A percentile compares a stretch with the other conserved stretches of the same genome.
Conservation (phyloP, 179 eudicot genomes). For the Patellifolia procumbens region DNA sequence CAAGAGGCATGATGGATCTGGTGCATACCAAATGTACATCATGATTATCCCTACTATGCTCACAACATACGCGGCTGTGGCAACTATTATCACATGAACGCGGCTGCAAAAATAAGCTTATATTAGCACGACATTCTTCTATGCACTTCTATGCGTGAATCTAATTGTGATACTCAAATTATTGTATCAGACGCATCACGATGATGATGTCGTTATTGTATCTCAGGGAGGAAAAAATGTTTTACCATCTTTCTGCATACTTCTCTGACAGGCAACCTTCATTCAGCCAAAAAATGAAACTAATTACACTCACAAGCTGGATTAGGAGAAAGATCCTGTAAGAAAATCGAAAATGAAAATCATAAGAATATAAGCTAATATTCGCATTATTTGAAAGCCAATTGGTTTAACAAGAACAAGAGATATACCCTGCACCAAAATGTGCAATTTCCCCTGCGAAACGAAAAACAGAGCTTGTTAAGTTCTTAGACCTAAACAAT, state of each 20-base stretch:
- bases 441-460: constrained; percentile 76
- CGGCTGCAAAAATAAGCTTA: constrained; percentile 45
- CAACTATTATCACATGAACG: constrained; percentile 50
- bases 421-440: constrained; percentile 84
- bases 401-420: not conserved
- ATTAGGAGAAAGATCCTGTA: constrained; percentile 76
- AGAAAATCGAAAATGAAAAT: not conserved
- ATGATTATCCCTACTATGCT: constrained; percentile 66
- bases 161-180: too few relatives aligned
- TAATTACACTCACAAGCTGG: constrained; percentile 81
- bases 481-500: not conserved
- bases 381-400: not conserved
- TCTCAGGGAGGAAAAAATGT: not conserved
- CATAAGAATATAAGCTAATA: constrained; percentile 9
- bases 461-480: constrained; percentile 2
- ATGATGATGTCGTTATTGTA: not conserved
- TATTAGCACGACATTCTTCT: not conserved
- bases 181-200: not conserved
- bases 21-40: constrained; percentile 83
- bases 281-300: constrained; percentile 77
- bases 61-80: constrained; percentile 55
- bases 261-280: constrained; percentile 66
- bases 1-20: constrained; percentile 64
- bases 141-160: not conserved
- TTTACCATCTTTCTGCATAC: constrained; percentile 69